Evolutionary conservation across 73 alveolate species (phyloP).

Genomic region (Tetrahymena elliotti): DNA sequence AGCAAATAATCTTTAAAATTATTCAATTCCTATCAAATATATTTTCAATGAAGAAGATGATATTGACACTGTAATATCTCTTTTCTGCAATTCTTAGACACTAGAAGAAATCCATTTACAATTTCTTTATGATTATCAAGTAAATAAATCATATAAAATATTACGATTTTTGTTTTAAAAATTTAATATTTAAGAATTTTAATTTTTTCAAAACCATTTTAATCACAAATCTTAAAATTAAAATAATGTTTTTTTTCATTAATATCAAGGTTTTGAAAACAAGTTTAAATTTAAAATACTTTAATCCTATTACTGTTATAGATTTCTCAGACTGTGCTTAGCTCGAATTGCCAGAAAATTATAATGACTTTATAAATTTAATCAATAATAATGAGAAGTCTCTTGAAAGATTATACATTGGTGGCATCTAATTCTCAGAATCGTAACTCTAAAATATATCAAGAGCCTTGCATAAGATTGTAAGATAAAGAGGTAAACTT

Average conservation of each 20-base stretch:
- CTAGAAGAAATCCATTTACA: not conserved
- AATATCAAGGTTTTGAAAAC: not conserved
- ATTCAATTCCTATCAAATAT: not conserved
- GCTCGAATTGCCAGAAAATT: not conserved
- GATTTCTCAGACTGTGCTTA: not conserved
- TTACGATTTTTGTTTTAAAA: too few relatives aligned
- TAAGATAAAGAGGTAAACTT: not conserved
- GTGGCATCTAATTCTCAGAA: not conserved
- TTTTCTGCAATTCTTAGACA: not conserved
- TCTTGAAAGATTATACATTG: not conserved
- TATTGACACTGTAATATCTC: not conserved
- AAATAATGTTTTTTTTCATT: too few relatives aligned
- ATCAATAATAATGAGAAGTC: not conserved
- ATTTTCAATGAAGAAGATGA: not conserved
- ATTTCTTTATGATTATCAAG: not conserved
- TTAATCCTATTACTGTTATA: not conserved
- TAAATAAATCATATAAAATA: not conserved
- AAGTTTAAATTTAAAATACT: not conserved
- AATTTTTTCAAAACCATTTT: too few relatives aligned
- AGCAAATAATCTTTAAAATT: not conserved
- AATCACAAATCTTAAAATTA: too few relatives aligned
- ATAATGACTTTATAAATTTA: not conserved
- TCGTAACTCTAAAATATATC: not conserved
- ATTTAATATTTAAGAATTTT: too few relatives aligned
- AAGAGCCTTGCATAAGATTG: not conserved